Evolutionary conservation across 371 early-diverging fungal genomes (phyloP), one percentile per base, ranked within the genome.

Genomic region (Mycotypha africana): DNA sequence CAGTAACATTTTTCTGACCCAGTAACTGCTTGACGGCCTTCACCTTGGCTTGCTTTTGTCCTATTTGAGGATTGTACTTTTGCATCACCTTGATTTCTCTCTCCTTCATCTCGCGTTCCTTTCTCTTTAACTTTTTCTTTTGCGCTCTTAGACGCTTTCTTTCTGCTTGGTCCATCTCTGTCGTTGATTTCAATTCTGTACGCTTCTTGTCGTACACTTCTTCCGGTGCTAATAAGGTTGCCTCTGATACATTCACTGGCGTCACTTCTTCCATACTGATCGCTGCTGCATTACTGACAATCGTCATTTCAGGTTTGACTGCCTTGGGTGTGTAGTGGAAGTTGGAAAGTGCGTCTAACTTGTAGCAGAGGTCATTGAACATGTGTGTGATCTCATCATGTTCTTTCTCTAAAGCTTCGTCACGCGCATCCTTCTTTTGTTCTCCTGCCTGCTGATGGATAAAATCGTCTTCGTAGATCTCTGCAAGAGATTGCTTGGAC

Each of bases 201-300:
- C 74, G 74, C 37, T 78, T 74, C 68, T 86, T 89, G 9, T 80
- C 84, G 53, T 82, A 91, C 1, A 94, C 81, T 74, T 97, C 97
- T 60, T 93, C 82, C 19, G 98, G 96, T 10, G 96, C 93, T 40
- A 90, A 71, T 32, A 89, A 69, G 2, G 81, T 81, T 3, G 90
- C 89, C 53, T 87, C 85, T 9, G 90, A 82, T 20, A 93, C 92
- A 51, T 82, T 75, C 22, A 92, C 81, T 9, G 98, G 98, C 41
- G 89, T 88, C 21, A 89, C 86, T 63, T 97, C 98, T 68, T 97
- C 98, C 86, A 96, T 87, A 38, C 84, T 74, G 52, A 97, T 84
- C 2, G 98, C 91, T 6, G 97, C 88, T 19, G 90, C 85, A 46
- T 86, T 82, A 39, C 86, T 74, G 42, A 85, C 79, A 41, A 95